A percentile compares a stretch with the other conserved stretches of the same genome.
phyloP scores from a whole-genome alignment of 23 red algal species.

The Cyanidium caldarium region DNA sequence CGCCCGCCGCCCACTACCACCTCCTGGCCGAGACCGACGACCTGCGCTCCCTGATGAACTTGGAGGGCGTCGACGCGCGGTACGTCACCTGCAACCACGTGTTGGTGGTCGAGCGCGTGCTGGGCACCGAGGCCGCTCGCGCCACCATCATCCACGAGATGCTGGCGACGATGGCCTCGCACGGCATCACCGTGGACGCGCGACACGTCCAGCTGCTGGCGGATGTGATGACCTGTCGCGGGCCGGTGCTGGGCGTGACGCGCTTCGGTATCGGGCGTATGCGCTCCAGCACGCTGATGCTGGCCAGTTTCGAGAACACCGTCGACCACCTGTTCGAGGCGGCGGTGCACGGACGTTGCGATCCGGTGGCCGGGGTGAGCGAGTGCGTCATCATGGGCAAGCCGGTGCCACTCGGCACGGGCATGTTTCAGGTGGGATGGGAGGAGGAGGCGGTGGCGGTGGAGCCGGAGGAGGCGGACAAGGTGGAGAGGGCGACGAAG shows the following conservation, averaged over 20 bases:
- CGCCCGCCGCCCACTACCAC: slow-evolving; percentile 29
- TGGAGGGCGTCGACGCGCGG: slow-evolving; percentile 40
- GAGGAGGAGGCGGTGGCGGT: not conserved
- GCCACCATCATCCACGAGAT: slow-evolving; percentile 68
- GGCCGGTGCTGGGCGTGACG: slow-evolving; percentile 52
- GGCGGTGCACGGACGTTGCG: slow-evolving; percentile 52
- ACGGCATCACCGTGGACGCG: slow-evolving; percentile 71
- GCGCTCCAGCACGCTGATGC: slow-evolving; percentile 82
- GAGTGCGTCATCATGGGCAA: slow-evolving; percentile 95
- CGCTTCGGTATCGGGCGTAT: slow-evolving; percentile 94
- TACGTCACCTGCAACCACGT: slow-evolving; percentile 83
- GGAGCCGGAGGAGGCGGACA: no score
- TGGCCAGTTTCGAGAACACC: slow-evolving; percentile 97
- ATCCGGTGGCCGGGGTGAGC: slow-evolving; percentile 70
- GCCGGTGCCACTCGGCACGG: slow-evolving; percentile 82
- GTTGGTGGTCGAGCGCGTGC: slow-evolving; percentile 57
- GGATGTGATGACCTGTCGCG: slow-evolving; percentile 81
- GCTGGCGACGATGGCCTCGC: slow-evolving; percentile 52
- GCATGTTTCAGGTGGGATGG: slow-evolving; percentile 36
- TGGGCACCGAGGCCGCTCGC: slow-evolving; percentile 88
- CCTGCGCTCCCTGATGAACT: slow-evolving; percentile 54
- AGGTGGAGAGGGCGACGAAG: no score
- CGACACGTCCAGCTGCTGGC: slow-evolving; percentile 81
- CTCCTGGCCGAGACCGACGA: slow-evolving; percentile 62
- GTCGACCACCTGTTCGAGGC: slow-evolving; percentile 98